These are phyloP conservation scores for Centaurea solstitialis DNA, from an alignment of 129 eudicot species.

Conservation along the genomic window DNA sequence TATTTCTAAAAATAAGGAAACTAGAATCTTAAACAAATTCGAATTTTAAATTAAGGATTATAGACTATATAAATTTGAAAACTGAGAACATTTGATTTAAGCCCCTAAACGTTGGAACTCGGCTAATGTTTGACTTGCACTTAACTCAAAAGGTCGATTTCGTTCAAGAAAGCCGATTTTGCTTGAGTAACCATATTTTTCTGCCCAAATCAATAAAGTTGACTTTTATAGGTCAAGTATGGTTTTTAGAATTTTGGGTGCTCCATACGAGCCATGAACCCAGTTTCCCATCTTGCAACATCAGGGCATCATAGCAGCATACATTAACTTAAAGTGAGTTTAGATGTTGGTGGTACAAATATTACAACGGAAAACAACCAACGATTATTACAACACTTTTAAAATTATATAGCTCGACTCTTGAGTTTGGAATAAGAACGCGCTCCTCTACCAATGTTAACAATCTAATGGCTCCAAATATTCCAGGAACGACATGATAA, in stretches of 20 bases:
- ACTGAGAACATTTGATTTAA: too few species aligned
- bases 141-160: too few species aligned
- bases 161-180: not conserved
- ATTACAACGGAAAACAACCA: not conserved
- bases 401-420: not conserved
- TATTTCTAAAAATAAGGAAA: too few species aligned
- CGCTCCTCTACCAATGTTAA: not conserved
- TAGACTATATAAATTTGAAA: too few species aligned
- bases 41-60: too few species aligned
- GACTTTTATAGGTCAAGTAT: too few species aligned
- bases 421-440: not conserved
- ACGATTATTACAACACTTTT: too few species aligned
- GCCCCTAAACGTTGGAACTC: not conserved
- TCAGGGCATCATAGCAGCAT: not conserved
- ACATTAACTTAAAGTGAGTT: not conserved
- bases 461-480: not conserved
- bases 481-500: too few species aligned
- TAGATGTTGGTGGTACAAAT: not conserved
- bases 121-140: not conserved
- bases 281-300: not conserved
- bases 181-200: not conserved
- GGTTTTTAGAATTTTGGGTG: not conserved
- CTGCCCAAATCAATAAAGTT: not conserved
- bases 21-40: not conserved
- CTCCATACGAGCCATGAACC: not conserved